Base-by-base conservation (phyloP, 164 flowering plant genomes). In the Paratinospora sagittata region DNA sequence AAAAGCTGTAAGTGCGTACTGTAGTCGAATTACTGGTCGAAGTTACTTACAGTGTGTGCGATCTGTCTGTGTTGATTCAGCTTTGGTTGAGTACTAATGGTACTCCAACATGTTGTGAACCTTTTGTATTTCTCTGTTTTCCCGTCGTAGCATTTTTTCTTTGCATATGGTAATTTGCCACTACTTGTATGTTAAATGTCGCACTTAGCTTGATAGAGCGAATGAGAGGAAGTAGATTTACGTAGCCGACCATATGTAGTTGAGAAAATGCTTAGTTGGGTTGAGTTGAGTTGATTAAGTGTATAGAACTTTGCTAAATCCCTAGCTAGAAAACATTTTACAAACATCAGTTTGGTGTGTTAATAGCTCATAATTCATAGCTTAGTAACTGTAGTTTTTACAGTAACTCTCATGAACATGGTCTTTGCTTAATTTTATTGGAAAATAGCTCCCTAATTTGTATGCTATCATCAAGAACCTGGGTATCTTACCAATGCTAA, bases 1-100 rank as follows among this genome's bases (percentile, higher is more conserved):
- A 73, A 76, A 82, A 64, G 87, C 93, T 74, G 99, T 95, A 77
- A 88, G 96, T 79, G 27, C 69, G 57, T 64, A 34, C 52, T 57
- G 21, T 23, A n/a, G 39, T 72, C n/a, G 21, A 57, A 68, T 36
- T 2, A 26, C 2, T 49, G 19, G 34, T 45, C 45, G 34, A 30
- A 1, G 34, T 1, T n/a, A 30, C 3, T 30, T 30, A 30, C 34
- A 4, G 34, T 30, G 4, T 30, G 34, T 30, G 34, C 34, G 4
- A 30, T 57, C 33, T 55, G 45, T 27, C 21, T 7, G 23, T 24
- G 27, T 70, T 60, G 61, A 34, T 70, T 23, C 23, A 23, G 13
- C 65, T 60, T 61, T 26, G 34, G 34, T 4, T 30, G 34, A 30
- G n/a, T n/a, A n/a, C n/a, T n/a, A n/a, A n/a, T n/a, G n/a, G n/a